Base-by-base conservation (phyloP, 768 basidiomycete species). In the Ramaria sp. region DNA sequence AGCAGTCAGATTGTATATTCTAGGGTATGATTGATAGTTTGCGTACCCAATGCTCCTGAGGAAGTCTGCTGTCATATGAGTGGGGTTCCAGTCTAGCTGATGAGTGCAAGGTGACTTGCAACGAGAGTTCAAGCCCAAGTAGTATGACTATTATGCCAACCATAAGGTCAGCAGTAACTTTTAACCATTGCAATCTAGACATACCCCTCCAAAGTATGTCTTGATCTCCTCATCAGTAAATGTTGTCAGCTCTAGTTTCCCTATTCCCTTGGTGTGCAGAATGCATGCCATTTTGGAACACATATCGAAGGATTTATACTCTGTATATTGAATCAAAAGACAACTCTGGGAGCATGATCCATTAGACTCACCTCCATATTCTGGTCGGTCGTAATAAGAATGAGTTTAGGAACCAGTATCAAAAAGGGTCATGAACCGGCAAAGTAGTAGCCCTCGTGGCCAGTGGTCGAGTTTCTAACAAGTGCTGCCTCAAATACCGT, bases 401-500 rank as follows among this genome's bases (percentile, higher is more conserved):
- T 48, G 31, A 3, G 19, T 17, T 12, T 22, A 12, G 4, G 5
- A 42, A 42, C 9, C 22, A 42, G 17, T 17, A 17, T 24, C n/a
- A n/a, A n/a, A n/a, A 15, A n/a, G n/a, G n/a, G n/a, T n/a, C n/a
- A n/a, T 27, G 2, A 41, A 49, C 54, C 78, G 12, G 71, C 79
- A 59, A 80, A 80, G 62, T 81, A 82, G 41, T 72, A 75, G 0
- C 81, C 80, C 30, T 75, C 74, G 7, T 73, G 73, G 15, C 79
- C 78, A 54, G 68, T 68, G 6, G 46, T 59, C 0, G 59, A 60
- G 20, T 61, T 41, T 1, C 60, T 59, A 1, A 67, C 62, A 42
- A 24, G 54, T 43, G 72, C 68, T 1, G n/a, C n/a, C n/a, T n/a
- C n/a, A n/a, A n/a, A n/a, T n/a, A n/a, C n/a, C n/a, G n/a, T n/a